phyloP scores from a whole-genome alignment of 805 yeast species.

The Zygosaccharomyces rouxii region DNA sequence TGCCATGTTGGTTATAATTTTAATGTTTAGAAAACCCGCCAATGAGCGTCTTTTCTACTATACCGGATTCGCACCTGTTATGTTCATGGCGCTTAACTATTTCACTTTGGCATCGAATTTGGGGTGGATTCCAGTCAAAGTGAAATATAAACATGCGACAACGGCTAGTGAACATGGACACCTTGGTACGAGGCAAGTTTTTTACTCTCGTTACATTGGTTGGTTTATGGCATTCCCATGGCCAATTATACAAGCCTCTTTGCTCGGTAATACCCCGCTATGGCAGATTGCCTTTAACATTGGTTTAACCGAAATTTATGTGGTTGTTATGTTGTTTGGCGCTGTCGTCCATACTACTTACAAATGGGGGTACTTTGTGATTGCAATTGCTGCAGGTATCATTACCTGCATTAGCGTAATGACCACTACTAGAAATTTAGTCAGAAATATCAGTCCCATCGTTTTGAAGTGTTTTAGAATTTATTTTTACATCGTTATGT shows the following conservation, averaged over 20 bases:
- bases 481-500: constrained; percentile 26
- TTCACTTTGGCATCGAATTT: constrained; percentile 57
- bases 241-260: constrained; percentile 39
- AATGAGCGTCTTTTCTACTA: constrained; percentile 36
- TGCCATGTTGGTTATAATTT: constrained; percentile 27
- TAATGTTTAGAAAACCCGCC: constrained; percentile 31
- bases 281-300: constrained; percentile 30
- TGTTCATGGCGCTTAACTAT: constrained; percentile 46
- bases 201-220: constrained; percentile 53
- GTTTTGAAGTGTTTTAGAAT: constrained; percentile 26
- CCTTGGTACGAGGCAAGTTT: constrained; percentile 48
- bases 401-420: constrained; percentile 22
- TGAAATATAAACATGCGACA: constrained; percentile 48
- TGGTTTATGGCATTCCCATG: constrained; percentile 51
- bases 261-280: constrained; percentile 26
- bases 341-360: constrained; percentile 42
- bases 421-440: constrained; percentile 27
- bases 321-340: constrained; percentile 44
- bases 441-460: constrained; percentile 20
- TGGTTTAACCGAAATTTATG: constrained; percentile 39
- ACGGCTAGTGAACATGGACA: constrained; percentile 27
- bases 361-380: constrained; percentile 50
- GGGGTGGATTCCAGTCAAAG: constrained; percentile 48
- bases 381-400: constrained; percentile 32
- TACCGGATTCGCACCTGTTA: constrained; percentile 42